Percentiles rank a stretch among this genome's conserved stretches.
phyloP scores from a whole-genome alignment of 106 monocot species.

The Allium sativum region DNA sequence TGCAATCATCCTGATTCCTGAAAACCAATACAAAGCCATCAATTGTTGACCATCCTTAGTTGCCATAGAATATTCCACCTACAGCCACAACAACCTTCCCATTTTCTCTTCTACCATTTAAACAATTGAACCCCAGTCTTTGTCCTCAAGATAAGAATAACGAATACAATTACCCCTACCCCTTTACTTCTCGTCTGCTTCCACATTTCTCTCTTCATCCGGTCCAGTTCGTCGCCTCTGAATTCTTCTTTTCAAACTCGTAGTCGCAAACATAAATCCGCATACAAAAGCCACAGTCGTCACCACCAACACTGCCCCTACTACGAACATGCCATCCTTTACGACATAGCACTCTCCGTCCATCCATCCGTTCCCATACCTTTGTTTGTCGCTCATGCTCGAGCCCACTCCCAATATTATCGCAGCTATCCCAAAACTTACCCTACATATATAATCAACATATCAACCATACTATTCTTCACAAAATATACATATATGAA shows the following conservation, averaged over 20 bases:
- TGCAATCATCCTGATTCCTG: no score
- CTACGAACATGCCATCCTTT: slow-evolving; percentile 44
- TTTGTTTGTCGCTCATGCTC: slow-evolving; percentile 73
- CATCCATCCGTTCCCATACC: slow-evolving; percentile 73
- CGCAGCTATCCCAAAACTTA: slow-evolving; percentile 40
- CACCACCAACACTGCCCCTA: slow-evolving; percentile 33
- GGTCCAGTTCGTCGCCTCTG: neutral
- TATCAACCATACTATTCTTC: neutral
- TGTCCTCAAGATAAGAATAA: no score
- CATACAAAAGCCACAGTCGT: slow-evolving; percentile 18
- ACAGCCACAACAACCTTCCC: no score
- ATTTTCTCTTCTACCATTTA: no score
- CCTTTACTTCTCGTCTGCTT: neutral
- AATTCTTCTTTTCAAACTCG: neutral
- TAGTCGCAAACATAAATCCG: slow-evolving; percentile 13
- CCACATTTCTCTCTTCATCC: neutral
- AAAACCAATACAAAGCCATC: no score
- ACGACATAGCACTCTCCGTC: slow-evolving; percentile 77
- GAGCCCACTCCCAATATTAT: slow-evolving; percentile 47
- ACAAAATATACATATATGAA: neutral
- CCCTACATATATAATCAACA: slow-evolving; percentile 17
- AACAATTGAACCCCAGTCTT: no score
- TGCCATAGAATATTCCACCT: no score
- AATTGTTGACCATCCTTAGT: no score
- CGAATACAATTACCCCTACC: no score